Conservation (phyloP, 2,329 filamentous ascomycete species). For the Onygenales sp. region DNA sequence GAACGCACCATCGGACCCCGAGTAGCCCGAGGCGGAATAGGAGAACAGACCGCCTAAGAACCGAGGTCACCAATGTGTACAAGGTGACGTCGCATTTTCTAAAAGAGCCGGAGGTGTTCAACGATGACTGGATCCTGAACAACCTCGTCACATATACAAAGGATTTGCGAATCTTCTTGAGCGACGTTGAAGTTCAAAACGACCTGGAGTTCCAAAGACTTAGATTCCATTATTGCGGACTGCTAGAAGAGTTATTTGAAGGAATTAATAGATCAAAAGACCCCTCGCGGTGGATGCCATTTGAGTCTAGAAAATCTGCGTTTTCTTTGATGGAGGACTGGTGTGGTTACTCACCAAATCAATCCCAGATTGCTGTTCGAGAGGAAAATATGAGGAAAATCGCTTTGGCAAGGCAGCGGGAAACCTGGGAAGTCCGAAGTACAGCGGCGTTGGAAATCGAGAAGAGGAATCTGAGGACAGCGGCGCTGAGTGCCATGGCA, state of each 20-base stretch:
- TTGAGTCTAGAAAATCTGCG: conserved; percentile 88
- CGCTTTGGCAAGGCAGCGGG: conserved; percentile 66
- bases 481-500: conserved; percentile 91
- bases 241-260: conserved; percentile 88
- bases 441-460: conserved; percentile 92
- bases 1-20: conserved; percentile 66
- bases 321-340: conserved; percentile 98
- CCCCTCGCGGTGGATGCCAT: conserved; percentile 89
- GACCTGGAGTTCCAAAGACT: conserved; percentile 92
- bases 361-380: conserved; percentile 66
- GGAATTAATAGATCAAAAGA: conserved; percentile 79
- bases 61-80: conserved; percentile 93
- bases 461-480: conserved; percentile 81
- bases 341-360: conserved; percentile 95
- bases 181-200: conserved; percentile 87
- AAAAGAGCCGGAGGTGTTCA: conserved; percentile 64
- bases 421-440: conserved; percentile 63
- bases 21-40: conserved; percentile 74
- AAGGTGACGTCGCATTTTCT: conserved; percentile 87
- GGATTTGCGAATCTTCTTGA: conserved; percentile 86
- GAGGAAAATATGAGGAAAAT: conserved; percentile 84
- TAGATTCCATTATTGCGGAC: conserved; percentile 83
- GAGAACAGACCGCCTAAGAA: conserved; percentile 77
- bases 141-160: conserved; percentile 86
- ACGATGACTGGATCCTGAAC: conserved; percentile 81